These are phyloP conservation scores for Coriolopsis trogii DNA, from an alignment of 1,284 basidiomycete species.

Conservation along the genomic window DNA sequence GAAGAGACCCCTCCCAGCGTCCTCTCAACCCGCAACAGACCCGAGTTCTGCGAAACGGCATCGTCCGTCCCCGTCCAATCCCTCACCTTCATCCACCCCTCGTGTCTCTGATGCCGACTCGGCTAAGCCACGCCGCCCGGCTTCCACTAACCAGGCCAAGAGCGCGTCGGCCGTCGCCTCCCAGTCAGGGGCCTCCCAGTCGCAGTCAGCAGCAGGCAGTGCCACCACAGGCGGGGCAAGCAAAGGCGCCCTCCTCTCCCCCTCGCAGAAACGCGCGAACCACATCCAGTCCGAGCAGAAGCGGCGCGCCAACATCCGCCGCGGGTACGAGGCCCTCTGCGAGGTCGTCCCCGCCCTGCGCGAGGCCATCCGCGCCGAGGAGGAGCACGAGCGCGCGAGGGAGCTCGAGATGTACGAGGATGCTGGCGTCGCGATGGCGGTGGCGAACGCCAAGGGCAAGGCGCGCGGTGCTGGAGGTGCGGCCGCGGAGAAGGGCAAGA, in stretches of 20 bases:
- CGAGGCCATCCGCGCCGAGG: slow-evolving; percentile 73
- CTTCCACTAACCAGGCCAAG: slow-evolving; percentile 3
- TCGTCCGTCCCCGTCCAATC: slow-evolving; percentile 23
- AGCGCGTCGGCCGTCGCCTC: neutral
- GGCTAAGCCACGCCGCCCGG: slow-evolving; percentile 8
- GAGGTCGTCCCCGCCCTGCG: slow-evolving; percentile 78
- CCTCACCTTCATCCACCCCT: slow-evolving; percentile 13
- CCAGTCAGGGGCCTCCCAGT: neutral
- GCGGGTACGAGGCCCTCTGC: slow-evolving; percentile 86
- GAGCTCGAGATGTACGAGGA: slow-evolving; percentile 10
- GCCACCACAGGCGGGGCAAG: slow-evolving; percentile 4
- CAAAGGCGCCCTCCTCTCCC: slow-evolving; percentile 39
- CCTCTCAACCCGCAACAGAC: slow-evolving; percentile 16
- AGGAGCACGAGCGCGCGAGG: slow-evolving; percentile 42
- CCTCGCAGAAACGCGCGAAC: slow-evolving; percentile 89
- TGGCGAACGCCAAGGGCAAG: slow-evolving; percentile 24
- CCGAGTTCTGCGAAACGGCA: slow-evolving; percentile 27
- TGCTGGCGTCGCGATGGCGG: neutral
- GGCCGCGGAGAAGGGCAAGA: slow-evolving; percentile 25
- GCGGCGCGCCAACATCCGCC: slow-evolving; percentile 86
- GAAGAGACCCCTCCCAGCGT: slow-evolving; percentile 26
- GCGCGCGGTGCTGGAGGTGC: neutral
- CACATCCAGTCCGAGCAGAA: slow-evolving; percentile 92
- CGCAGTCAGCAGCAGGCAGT: neutral
- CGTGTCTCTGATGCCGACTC: slow-evolving; percentile 14